Conservation (phyloP, 208 protist species). For the Crithidia sp. region DNA sequence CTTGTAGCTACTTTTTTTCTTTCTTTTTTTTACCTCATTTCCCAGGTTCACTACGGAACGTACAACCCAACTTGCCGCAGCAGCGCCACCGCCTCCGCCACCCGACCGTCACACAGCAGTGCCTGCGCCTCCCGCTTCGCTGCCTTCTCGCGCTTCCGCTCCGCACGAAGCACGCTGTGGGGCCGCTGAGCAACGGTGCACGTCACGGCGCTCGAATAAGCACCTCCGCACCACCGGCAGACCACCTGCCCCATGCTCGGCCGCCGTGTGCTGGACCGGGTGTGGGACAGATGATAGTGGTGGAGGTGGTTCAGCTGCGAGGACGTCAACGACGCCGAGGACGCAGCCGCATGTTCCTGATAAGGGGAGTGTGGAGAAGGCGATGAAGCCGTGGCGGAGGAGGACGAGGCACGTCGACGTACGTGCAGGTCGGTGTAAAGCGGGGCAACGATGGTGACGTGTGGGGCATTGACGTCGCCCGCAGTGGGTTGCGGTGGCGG, state of each 20-base stretch:
- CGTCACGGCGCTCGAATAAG: slow-evolving; percentile 33
- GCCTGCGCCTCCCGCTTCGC: slow-evolving; percentile 54
- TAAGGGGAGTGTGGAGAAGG: no score
- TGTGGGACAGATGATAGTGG: neutral
- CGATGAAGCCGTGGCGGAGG: no score
- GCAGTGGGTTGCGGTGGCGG: no score
- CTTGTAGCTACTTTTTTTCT: no score
- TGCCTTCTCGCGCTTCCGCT: slow-evolving; percentile 50
- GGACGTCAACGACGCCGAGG: neutral
- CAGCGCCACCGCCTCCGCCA: slow-evolving; percentile 49
- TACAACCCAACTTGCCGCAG: slow-evolving; percentile 30
- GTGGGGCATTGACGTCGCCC: no score
- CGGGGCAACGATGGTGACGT: no score
- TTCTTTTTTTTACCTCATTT: no score
- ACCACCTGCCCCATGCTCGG: slow-evolving; percentile 24
- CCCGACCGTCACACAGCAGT: slow-evolving; percentile 41
- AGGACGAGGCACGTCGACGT: no score
- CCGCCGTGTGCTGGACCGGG: neutral
- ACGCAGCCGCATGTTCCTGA: no score
- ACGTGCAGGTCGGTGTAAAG: no score
- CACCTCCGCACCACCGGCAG: slow-evolving; percentile 45
- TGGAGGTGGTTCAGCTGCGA: neutral
- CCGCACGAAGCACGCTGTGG: slow-evolving; percentile 41
- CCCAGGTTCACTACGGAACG: neutral
- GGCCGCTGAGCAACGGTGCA: slow-evolving; percentile 35